Base-by-base conservation (phyloP, 345 rosid species). In the Kandelia obovata region DNA sequence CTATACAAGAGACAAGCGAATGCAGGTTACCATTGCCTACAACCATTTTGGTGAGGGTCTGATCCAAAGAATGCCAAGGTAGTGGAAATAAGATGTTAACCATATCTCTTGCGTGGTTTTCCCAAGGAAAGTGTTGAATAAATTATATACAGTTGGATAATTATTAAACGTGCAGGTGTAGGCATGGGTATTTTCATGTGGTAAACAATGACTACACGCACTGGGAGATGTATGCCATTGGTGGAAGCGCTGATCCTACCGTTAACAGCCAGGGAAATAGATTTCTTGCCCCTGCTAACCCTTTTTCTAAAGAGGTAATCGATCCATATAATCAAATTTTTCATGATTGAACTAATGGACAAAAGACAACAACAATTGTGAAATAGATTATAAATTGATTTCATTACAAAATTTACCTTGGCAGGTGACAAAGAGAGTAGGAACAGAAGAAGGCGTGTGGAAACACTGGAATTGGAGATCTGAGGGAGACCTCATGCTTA, bases 51-150 rank as follows among this genome's bases (percentile, higher is more conserved):
- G 76, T 3, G 76, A 73, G 46, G 76, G 76, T 66, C 76, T 73
- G 27, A 37, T 73, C 70, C 76, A 73, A 61, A 73, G 76, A 66
- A 73, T 73, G 76, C 76, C 76, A 53, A 73, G 76, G 76, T 73
- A 73, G 58, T 21, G 34, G 26, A 21, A 15, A 55, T 10, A 27
- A 27, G 11, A 52, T 5, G 20, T 15, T 21, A 6, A 10, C 9
- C 19, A 30, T 51, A 16, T 19, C 49, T 25, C 56, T 51, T 32
- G 27, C 16, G n/a, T 35, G 58, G 7, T 13, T 49, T 28, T 34
- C 28, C 39, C 28, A 13, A 7, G 15, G 16, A 34, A 67, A 31
- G 57, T 28, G n/a, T 11, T 1, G 20, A 47, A 11, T 68, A 16
- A 0, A 1, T 5, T 27, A 47, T 6, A 20, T 35, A 23, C 31